Conservation (phyloP, 1,139 yeast species). For the Candida tropicalis region DNA sequence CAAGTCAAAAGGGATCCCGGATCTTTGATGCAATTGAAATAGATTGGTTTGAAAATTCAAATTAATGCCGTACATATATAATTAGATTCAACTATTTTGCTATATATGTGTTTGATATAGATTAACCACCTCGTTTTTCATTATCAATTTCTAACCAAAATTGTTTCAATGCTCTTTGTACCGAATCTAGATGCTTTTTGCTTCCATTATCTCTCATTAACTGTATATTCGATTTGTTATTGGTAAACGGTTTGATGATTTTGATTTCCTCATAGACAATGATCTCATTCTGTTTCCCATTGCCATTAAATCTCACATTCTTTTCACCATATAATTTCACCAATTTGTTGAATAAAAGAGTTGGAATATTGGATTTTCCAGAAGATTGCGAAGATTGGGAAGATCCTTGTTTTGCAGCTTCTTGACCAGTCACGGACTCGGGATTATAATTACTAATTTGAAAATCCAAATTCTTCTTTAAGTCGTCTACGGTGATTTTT, state of each 20-base stretch:
- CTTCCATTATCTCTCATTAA: constrained; percentile 28
- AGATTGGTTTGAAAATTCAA: constrained; percentile 26
- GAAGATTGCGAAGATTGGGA: constrained; percentile 2
- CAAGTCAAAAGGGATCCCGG: constrained; percentile 52
- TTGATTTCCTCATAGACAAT: constrained; percentile 28
- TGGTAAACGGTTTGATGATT: constrained; percentile 32
- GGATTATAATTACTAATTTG: constrained; percentile 18
- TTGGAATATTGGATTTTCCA: constrained; percentile 3
- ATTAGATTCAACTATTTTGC: background rate
- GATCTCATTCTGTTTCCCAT: constrained; percentile 20
- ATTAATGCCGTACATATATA: background rate
- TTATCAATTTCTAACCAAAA: constrained; percentile 56
- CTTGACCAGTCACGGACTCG: background rate
- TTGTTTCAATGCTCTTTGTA: constrained; percentile 56
- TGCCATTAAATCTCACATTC: constrained; percentile 27
- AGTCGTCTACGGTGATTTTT: constrained; percentile 20
- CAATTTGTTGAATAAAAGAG: constrained; percentile 23
- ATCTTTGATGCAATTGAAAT: constrained; percentile 53
- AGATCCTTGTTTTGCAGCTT: background rate
- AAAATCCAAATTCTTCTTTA: constrained; percentile 20
- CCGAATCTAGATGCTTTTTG: constrained; percentile 42
- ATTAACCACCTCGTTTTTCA: constrained; percentile 63
- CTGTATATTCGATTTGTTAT: constrained; percentile 27
- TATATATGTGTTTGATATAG: background rate
- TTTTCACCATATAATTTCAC: constrained; percentile 23